Percentiles rank a stretch among this genome's conserved stretches.
These are phyloP conservation scores for Pleochaeta shiraiana DNA, from an alignment of 2,329 filamentous ascomycete species.

Conservation along the genomic window DNA sequence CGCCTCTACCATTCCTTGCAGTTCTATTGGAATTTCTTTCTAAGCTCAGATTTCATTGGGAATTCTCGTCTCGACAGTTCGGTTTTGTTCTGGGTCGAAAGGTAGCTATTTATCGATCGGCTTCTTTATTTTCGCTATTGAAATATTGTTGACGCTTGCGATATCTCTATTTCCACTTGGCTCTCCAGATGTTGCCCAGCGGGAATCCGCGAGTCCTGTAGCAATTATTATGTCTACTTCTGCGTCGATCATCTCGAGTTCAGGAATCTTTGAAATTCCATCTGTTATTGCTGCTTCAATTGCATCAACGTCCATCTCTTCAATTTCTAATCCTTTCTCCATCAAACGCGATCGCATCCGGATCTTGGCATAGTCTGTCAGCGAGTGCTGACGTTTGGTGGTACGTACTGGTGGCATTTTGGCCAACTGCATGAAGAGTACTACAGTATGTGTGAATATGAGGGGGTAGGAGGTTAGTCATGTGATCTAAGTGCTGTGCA, in stretches of 20 bases:
- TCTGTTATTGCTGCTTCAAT: not conserved
- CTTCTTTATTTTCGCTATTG: not conserved
- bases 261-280: not conserved
- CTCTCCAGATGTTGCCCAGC: not conserved
- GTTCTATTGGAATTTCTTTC: not conserved
- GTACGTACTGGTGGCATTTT: not conserved
- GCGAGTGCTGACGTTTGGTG: not conserved
- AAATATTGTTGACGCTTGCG: not conserved
- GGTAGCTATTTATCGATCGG: not conserved
- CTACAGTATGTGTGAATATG: not conserved
- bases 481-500: not conserved
- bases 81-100: not conserved
- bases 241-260: not conserved
- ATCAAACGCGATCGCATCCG: not conserved
- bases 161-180: not conserved
- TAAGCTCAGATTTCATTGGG: too few relatives aligned
- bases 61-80: too few relatives aligned
- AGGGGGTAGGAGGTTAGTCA: not conserved
- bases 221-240: not conserved
- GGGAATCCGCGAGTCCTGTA: not conserved
- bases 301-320: not conserved
- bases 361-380: not conserved
- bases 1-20: not conserved
- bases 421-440: not conserved
- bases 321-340: not conserved